Percentiles rank a stretch among this genome's conserved stretches.
Evolutionary conservation across 768 basidiomycete genomes (phyloP).

Genomic region (Suillus lakei): DNA sequence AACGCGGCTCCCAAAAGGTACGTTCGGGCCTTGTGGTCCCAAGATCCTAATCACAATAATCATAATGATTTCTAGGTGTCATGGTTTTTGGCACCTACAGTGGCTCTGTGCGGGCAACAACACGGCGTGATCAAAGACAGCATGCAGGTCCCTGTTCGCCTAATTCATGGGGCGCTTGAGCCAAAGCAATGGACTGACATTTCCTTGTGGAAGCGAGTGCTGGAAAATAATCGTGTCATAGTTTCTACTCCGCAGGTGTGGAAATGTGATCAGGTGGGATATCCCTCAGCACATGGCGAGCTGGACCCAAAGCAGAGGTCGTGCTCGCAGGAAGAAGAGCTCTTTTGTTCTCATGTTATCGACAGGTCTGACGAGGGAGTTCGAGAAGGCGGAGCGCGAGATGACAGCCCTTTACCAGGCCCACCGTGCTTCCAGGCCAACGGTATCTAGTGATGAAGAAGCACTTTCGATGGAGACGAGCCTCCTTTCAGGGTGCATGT

Average conservation of each 20-base stretch:
- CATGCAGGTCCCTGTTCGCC: slow-evolving; percentile 65
- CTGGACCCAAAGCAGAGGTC: slow-evolving; percentile 83
- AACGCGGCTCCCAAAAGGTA: slow-evolving; percentile 66
- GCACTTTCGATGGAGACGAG: slow-evolving; percentile 39
- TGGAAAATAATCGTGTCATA: slow-evolving; percentile 62
- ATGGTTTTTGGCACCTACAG: slow-evolving; percentile 84
- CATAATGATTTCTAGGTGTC: slow-evolving; percentile 59
- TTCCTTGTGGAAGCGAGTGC: slow-evolving; percentile 59
- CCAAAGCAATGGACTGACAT: slow-evolving; percentile 79
- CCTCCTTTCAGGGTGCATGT: slow-evolving; percentile 52
- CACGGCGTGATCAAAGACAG: slow-evolving; percentile 55
- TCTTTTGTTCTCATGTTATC: slow-evolving; percentile 77
- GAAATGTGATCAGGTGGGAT: slow-evolving; percentile 85
- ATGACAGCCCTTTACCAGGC: slow-evolving; percentile 69
- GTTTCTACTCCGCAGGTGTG: slow-evolving; percentile 82
- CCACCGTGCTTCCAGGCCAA: slow-evolving; percentile 20
- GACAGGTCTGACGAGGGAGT: slow-evolving; percentile 50
- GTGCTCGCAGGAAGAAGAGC: slow-evolving; percentile 72
- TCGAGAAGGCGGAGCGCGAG: slow-evolving; percentile 58
- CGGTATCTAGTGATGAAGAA: slow-evolving; percentile 30
- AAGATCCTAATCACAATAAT: slow-evolving; percentile 4
- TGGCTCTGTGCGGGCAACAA: slow-evolving; percentile 77
- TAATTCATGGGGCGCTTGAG: slow-evolving; percentile 71
- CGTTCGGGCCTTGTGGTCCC: slow-evolving; percentile 11
- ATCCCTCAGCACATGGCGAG: slow-evolving; percentile 74